Evolutionary conservation across 202 grass and related monocot species (phyloP), one percentile per base, ranked within the genome.

Genomic region (Schoenoplectus tabernaemontani): DNA sequence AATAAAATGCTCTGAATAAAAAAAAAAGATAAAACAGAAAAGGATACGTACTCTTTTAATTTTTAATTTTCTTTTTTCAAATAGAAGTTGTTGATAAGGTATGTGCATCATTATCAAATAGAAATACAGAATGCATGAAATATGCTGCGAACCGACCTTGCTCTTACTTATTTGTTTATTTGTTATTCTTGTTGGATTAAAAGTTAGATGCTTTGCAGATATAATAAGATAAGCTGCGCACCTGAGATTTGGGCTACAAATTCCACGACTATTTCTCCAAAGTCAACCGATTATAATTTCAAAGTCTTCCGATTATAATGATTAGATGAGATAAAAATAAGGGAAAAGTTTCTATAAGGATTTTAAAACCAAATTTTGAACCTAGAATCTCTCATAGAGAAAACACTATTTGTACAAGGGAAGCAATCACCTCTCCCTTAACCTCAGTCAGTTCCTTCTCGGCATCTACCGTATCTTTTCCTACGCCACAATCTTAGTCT

Each of bases 121-220:
- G 48, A 48, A 9, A 48, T 16, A 30, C 4, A 48, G 42, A 30
- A 48, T 71, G 47, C 4, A 46, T 26, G 42, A 11, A 5, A 71
- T 20, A 61, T 71, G 67, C 67, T 71, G 67, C 39, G 67, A 71
- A 48, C 22, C 67, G 67, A 71, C 67, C 67, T 47, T 48, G 67
- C 42, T 48, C 10, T 30, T 28, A 26, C 66, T 28, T 42, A 19
- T 71, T 47, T 70, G 39, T 70, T 46, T 71, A 71, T 71, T 71
- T 71, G 42, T 48, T 71, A 71, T 71, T 71, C 42, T 70, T 71
- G 42, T 71, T 48, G 42, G 67, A 71, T 71, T 30, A 26, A 71
- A 70, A 71, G 67, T 71, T 28, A 48, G 67, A 71, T 71, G 26
- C 67, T 48, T 71, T 26, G 4, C 23, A 71, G 43, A 71, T 71